Evolutionary conservation across 73 alveolate genomes (phyloP), one percentile per base, ranked within the genome.

Genomic region (Symbiodinium pilosum): DNA sequence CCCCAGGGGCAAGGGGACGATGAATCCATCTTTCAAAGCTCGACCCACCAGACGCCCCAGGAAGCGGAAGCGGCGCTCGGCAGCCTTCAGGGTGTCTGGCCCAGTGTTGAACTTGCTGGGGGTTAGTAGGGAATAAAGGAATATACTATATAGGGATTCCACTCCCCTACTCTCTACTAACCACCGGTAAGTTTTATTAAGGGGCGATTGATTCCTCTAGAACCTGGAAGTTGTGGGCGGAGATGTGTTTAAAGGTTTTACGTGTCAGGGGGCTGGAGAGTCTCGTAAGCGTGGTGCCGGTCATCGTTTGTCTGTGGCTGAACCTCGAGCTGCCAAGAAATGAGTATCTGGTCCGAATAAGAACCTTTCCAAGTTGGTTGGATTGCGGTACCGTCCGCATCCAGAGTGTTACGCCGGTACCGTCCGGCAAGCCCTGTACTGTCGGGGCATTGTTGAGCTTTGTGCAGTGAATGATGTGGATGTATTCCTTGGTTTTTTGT

Each of bases 61-160:
- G 89, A 83, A 83, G 52, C 89, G 52, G 39, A 83, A 83, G 32
- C 89, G 89, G 39, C 59, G 69, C 85, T 73, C 85, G 43, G 85
- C 85, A 69, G 36, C 84, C 84, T 69, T 36, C n/a, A n/a, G n/a
- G n/a, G n/a, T n/a, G n/a, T n/a, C n/a, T n/a, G n/a, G n/a, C 69
- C 20, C 69, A 12, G 69, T 52, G 69, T 52, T 52, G 28, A 52
- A 52, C 20, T n/a, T n/a, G n/a, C n/a, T n/a, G n/a, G n/a, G n/a
- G n/a, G n/a, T n/a, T n/a, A n/a, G n/a, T n/a, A n/a, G n/a, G n/a
- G n/a, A n/a, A n/a, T n/a, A n/a, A n/a, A n/a, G n/a, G n/a, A n/a
- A n/a, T n/a, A n/a, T n/a, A n/a, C n/a, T n/a, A n/a, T n/a, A n/a
- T n/a, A n/a, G n/a, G n/a, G n/a, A n/a, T n/a, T n/a, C n/a, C n/a